phyloP scores from a whole-genome alignment of 768 basidiomycete genomes.

The Hirschioporus abietinus region DNA sequence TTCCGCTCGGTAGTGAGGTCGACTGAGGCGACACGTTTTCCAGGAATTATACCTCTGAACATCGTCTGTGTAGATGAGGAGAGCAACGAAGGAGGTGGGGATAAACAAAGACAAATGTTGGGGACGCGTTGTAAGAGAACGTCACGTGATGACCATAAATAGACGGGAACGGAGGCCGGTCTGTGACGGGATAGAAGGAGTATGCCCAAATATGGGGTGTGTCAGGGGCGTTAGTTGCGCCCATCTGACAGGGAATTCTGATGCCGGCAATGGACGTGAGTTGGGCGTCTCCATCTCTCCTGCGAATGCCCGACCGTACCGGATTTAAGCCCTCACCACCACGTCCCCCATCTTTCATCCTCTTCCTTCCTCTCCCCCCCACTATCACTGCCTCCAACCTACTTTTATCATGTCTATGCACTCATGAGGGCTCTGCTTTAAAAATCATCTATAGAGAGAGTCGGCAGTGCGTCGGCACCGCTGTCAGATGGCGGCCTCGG shows the following conservation, averaged over 20 bases:
- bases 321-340: not conserved
- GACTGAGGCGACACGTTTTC: constrained; percentile 37
- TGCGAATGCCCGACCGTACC: not conserved
- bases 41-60: constrained; percentile 79
- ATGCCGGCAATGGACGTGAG: not conserved
- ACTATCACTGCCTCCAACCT: not conserved
- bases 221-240: not conserved
- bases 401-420: not conserved
- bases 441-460: not conserved
- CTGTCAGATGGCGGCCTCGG: not conserved
- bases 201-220: not conserved
- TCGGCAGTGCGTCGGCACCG: not conserved
- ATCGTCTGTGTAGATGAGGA: constrained; percentile 32
- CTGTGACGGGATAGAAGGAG: not conserved
- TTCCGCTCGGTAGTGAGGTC: not conserved
- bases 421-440: not conserved
- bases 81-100: constrained; percentile 3
- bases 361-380: not conserved
- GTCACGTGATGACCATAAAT: not conserved
- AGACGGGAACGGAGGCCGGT: not conserved
- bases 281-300: not conserved
- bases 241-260: not conserved
- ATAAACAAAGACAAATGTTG: not conserved
- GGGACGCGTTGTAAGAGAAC: not conserved
- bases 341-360: not conserved